Conservation (phyloP, 2,329 filamentous ascomycete species). For the Trichoderma citrinoviride region DNA sequence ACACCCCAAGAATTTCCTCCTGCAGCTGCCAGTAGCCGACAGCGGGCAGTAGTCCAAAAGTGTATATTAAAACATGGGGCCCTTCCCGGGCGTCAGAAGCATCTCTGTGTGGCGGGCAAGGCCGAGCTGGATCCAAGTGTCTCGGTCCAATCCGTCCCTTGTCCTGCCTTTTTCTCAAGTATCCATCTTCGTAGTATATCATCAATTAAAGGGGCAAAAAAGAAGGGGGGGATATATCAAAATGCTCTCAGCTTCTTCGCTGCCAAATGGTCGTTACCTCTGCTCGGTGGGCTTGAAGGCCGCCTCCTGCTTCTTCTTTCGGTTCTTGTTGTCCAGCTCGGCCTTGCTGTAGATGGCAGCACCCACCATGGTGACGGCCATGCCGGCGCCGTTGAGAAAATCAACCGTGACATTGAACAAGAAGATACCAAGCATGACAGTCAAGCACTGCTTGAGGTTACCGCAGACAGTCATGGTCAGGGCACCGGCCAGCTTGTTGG, state of each 20-base stretch:
- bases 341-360: constrained; percentile 58
- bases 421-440: constrained; percentile 52
- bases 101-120: not conserved
- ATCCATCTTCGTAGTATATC: constrained; percentile 19
- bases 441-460: constrained; percentile 58
- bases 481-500: constrained; percentile 57
- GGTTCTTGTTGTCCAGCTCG: constrained; percentile 52
- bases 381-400: constrained; percentile 54
- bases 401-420: constrained; percentile 52
- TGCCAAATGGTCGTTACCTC: constrained; percentile 25
- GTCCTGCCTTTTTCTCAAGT: not conserved
- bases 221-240: constrained; percentile 20
- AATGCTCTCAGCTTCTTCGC: not conserved
- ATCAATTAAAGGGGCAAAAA: constrained; percentile 16
- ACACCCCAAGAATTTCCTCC: constrained; percentile 6
- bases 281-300: constrained; percentile 40
- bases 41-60: not conserved
- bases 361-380: constrained; percentile 53
- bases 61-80: constrained; percentile 13
- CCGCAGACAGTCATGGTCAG: constrained; percentile 60
- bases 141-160: not conserved
- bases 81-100: not conserved
- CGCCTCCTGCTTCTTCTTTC: constrained; percentile 35
- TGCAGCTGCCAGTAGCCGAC: not conserved
- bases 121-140: not conserved